Base-by-base conservation (phyloP, 441 rosid species). In the Flueggea neowawraea region DNA sequence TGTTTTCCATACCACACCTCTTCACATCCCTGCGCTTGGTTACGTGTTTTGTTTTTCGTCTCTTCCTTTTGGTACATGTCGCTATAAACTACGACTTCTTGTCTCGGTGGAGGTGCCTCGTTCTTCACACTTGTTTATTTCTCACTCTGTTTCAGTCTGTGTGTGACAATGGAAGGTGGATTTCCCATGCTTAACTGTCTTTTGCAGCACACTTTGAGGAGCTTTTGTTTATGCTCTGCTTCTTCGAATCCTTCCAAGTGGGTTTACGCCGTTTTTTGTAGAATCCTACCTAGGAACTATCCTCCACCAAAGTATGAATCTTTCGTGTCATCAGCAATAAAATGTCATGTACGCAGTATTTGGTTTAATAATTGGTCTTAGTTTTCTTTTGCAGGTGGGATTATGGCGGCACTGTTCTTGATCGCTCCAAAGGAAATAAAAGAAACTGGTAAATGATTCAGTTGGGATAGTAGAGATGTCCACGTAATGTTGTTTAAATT, bases 191-290 rank as follows among this genome's bases (percentile, higher is more conserved):
- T 87, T 45, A 84, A 75, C 71, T 75, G 85, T 76, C 85, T 87
- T 65, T 65, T 84, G 68, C 90, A 87, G 75, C 78, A 76, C 66
- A 76, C 93, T 3, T 69, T 84, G 22, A 71, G 81, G 55, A 76
- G 81, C 72, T 44, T 84, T 12, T 87, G 90, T 73, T 73, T 79
- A 1, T 54, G 17, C 58, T 66, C 85, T 44, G 73, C 77, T 69
- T 81, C 80, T 65, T 80, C 81, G 63, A 41, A 16, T 70, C 73
- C 84, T 65, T 72, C 85, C 57, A 87, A 87, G 70, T 84, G 90
- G 93, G 85, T 84, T 57, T 87, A 87, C 55, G 89, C 90, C 12
- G 87, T 87, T 16, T 84, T 87, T 54, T 87, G 93, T 90, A 84
- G 93, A 67, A 82, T 82, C 45, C 66, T 87, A 64, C 93, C 93